These are phyloP conservation scores for Coniferiporia sulphurascens DNA, from an alignment of 1,284 basidiomycete genomes.

Conservation along the genomic window DNA sequence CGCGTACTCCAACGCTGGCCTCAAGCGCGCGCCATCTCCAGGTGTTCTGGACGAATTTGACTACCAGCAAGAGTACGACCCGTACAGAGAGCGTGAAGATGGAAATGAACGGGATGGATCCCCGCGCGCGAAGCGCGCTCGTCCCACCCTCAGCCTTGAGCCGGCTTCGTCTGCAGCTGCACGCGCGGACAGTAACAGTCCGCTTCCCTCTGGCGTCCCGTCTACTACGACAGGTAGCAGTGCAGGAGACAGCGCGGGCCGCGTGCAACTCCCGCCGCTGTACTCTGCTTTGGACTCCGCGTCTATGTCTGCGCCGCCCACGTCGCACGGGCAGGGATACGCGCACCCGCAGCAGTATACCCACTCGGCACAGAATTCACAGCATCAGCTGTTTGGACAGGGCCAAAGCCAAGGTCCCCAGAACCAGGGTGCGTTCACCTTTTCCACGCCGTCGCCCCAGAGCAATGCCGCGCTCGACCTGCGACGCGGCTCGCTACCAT, in stretches of 20 bases:
- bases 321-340: too few species aligned
- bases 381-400: background rate
- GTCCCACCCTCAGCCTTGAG: slow-evolving; percentile 10
- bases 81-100: background rate
- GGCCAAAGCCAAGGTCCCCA: slow-evolving; percentile 2
- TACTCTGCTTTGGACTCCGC: slow-evolving; percentile 8
- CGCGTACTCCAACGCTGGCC: slow-evolving; percentile 30
- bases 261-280: slow-evolving; percentile 11
- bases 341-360: too few species aligned
- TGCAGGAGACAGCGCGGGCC: too few species aligned
- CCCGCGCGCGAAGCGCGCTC: slow-evolving; percentile 5
- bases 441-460: background rate
- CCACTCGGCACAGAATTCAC: too few species aligned
- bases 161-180: background rate
- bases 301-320: too few species aligned
- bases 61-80: background rate
- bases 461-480: slow-evolving; percentile 30
- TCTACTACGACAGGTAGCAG: too few species aligned
- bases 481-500: slow-evolving; percentile 61
- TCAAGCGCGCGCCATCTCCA: slow-evolving; percentile 51
- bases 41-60: slow-evolving; percentile 26
- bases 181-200: background rate
- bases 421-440: background rate
- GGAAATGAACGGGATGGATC: background rate
- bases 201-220: too few species aligned